phyloP scores from a whole-genome alignment of 768 basidiomycete species.

The Boletus bicolor region DNA sequence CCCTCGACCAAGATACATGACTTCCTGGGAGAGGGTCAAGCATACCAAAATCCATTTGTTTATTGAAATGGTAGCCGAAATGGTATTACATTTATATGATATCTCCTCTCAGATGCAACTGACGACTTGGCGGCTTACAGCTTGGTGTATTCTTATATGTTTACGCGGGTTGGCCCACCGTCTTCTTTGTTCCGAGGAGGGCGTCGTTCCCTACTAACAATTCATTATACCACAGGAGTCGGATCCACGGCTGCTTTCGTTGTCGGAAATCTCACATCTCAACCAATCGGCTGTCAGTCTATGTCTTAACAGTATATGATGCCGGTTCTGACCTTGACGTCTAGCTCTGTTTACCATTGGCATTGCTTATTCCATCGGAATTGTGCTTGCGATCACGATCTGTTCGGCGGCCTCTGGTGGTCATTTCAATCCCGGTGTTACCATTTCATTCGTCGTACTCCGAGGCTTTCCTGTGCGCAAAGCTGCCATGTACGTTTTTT shows the following conservation, averaged over 20 bases:
- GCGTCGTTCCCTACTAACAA: background rate
- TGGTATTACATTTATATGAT: slow-evolving; percentile 33
- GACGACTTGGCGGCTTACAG: slow-evolving; percentile 30
- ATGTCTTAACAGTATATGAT: background rate
- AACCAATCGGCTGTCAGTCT: slow-evolving; percentile 50
- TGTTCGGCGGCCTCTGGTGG: slow-evolving; percentile 55
- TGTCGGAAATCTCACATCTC: slow-evolving; percentile 44
- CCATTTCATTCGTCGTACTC: slow-evolving; percentile 49
- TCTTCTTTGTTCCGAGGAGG: background rate
- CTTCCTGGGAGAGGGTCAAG: slow-evolving; percentile 48
- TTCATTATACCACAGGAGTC: slow-evolving; percentile 37
- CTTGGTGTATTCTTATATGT: slow-evolving; percentile 63
- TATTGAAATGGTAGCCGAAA: slow-evolving; percentile 59
- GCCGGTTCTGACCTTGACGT: background rate
- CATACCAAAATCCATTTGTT: slow-evolving; percentile 49
- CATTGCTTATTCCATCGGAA: slow-evolving; percentile 55
- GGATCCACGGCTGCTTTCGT: slow-evolving; percentile 52
- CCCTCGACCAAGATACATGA: slow-evolving; percentile 38
- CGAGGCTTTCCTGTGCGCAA: slow-evolving; percentile 53
- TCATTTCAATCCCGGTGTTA: slow-evolving; percentile 67
- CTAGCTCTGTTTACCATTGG: slow-evolving; percentile 57
- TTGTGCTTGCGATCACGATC: slow-evolving; percentile 53
- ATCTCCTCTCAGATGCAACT: background rate
- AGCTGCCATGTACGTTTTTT: slow-evolving; percentile 42
- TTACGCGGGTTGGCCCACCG: slow-evolving; percentile 39